These are phyloP conservation scores for Fusarium dlaminii DNA, from an alignment of 2,329 filamentous ascomycete species.

Conservation along the genomic window DNA sequence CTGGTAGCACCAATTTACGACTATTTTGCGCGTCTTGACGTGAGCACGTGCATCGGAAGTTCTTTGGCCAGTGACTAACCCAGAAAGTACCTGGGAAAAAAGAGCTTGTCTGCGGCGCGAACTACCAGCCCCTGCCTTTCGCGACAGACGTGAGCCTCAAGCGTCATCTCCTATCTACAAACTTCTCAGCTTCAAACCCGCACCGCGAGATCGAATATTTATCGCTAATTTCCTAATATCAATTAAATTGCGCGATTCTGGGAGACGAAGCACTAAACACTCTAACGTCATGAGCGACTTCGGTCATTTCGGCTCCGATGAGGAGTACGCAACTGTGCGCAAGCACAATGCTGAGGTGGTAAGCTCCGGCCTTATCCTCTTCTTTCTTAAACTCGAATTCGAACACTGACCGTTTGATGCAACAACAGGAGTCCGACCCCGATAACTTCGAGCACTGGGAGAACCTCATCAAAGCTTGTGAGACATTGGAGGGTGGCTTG, in stretches of 20 bases:
- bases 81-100: conserved; percentile 30
- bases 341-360: conserved; percentile 83
- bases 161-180: conserved; percentile 37
- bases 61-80: conserved; percentile 22
- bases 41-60: conserved; percentile 21
- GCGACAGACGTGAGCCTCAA: conserved; percentile 39
- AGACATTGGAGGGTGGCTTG: conserved; percentile 88
- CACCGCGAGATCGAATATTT: neutral
- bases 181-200: conserved; percentile 26
- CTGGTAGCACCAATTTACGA: conserved; percentile 15
- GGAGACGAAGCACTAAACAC: neutral
- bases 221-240: neutral
- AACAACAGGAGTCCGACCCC: conserved; percentile 69
- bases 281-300: conserved; percentile 73
- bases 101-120: conserved; percentile 30
- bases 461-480: conserved; percentile 83
- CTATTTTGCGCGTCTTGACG: neutral
- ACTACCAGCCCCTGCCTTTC: conserved; percentile 43
- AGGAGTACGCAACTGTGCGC: conserved; percentile 84
- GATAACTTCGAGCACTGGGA: conserved; percentile 98
- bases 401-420: conserved; percentile 33
- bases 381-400: neutral
- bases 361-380: conserved; percentile 39
- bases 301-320: conserved; percentile 75
- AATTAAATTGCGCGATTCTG: conserved; percentile 25